Base-by-base conservation (phyloP, 768 basidiomycete species). In the Tulasnella sp. region DNA sequence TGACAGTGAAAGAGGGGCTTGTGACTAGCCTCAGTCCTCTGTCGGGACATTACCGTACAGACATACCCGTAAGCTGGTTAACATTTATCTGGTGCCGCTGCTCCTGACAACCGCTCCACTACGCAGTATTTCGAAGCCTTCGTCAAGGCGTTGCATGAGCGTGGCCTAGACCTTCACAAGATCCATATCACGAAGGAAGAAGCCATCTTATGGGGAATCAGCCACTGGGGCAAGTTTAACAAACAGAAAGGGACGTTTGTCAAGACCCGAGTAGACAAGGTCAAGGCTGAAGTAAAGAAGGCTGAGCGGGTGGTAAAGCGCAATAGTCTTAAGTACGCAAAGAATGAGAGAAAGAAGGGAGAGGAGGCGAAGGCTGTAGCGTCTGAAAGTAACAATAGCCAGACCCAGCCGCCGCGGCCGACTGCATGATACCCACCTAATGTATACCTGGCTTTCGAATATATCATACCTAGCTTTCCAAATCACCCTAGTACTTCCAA, bases 11-110 rank as follows among this genome's bases (percentile, higher is more conserved):
- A 82, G 86, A 91, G 58, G 92, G 92, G 2, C 75, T 89, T 24
- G 90, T 93, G 74, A 88, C 90, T 80, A 90, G 88, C 5, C 85
- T 93, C 3, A 91, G 90, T 3, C 92, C 92, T 2, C 86, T 92
- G 4, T 91, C 90, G 3, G 93, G 92, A 0, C 93, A 93, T 83
- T 93, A 93, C 84, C 86, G 91, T 78, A 91, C 90, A 34, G 89
- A 89, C 0, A 88, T 91, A 44, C 86, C 90, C 76, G 91, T 90
- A 80, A 58, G 87, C 80, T 11, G 40, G 24, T 12, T 18, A 37
- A 69, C 44, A 18, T 42, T 37, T 14, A 7, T 54, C 54, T 54
- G 12, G 54, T n/a, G 24, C 9, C 24, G 9, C 54, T 7, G 8
- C 22, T 31, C 20, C 42, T 44, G 40, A 76, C 77, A 24, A 12